Evolutionary conservation across 2,329 filamentous ascomycete genomes (phyloP), one percentile per base, ranked within the genome.

Genomic region (Dactylonectria estremocensis): DNA sequence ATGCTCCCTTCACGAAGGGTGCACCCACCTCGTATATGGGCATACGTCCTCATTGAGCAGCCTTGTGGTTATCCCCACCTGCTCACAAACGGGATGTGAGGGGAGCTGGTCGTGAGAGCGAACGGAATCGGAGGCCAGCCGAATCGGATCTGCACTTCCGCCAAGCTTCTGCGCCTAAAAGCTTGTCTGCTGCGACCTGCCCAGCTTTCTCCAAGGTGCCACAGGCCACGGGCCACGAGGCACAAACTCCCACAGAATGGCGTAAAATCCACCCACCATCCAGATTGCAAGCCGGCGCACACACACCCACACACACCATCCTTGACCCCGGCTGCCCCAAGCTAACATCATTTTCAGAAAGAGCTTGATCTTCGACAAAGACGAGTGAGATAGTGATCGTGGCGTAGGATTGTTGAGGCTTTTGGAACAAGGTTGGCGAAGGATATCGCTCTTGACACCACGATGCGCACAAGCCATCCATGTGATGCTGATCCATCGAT

Each of bases 61-160:
- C 50, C 50, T 53, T 20, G 20, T 16, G 50, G 28, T n/a, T 18
- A 28, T 35, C 9, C 31, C 50, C 20, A 46, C 50, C n/a, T 53
- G 16, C 50, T 18, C 28, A 35, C 11, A 2, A 31, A 33, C 4
- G 49, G n/a, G 33, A 11, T 10, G 28, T 31, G 28, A 13, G 10
- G n/a, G 16, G 50, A 53, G 31, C 28, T n/a, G 20, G 37, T 35
- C 31, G 33, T 35, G 31, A 66, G 52, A 43, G 16, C 53, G 48
- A 56, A 61, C 55, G 60, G 40, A 55, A 67, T 48, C 54, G 60
- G 37, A 64, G 33, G 50, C 33, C 57, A 68, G 52, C 40, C 65
- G 53, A 66, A 70, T 70, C 69, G 69, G 68, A 72, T 68, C 69
- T 72, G 68, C 69, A 54, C 55, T 54, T 64, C 69, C 66, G 70